These are phyloP conservation scores for Saccharomycopsis malanga DNA, from an alignment of 805 yeast species.

Conservation along the genomic window DNA sequence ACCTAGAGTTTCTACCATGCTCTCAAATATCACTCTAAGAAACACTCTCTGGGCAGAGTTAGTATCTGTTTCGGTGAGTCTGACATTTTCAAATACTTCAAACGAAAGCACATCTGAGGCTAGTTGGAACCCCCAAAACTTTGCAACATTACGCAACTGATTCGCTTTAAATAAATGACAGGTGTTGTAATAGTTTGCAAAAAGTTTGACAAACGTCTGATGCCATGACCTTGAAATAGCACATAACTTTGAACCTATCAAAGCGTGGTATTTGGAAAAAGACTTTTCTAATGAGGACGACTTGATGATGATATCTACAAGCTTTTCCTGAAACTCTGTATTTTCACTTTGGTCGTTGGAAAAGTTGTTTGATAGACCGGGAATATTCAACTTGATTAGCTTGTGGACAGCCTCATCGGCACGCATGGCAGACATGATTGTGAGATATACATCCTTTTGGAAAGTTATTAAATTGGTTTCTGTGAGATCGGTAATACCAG, in stretches of 20 bases:
- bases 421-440: slow-evolving; percentile 83
- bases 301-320: slow-evolving; percentile 23
- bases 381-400: slow-evolving; percentile 42
- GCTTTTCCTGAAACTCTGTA: slow-evolving; percentile 15
- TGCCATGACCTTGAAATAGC: slow-evolving; percentile 50
- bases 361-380: slow-evolving; percentile 5
- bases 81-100: slow-evolving; percentile 41
- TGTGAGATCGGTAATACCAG: slow-evolving; percentile 55
- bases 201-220: slow-evolving; percentile 42
- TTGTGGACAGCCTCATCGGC: slow-evolving; percentile 93
- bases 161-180: slow-evolving; percentile 66
- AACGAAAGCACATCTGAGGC: slow-evolving; percentile 65
- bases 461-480: slow-evolving; percentile 54
- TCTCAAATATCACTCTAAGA: slow-evolving; percentile 73
- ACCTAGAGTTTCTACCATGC: slow-evolving; percentile 73
- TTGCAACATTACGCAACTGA: slow-evolving; percentile 71
- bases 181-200: slow-evolving; percentile 46
- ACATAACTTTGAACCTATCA: slow-evolving; percentile 61
- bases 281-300: slow-evolving; percentile 76
- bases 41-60: slow-evolving; percentile 77
- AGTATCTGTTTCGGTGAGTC: slow-evolving; percentile 61
- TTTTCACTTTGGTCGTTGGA: background rate
- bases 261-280: slow-evolving; percentile 79
- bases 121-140: slow-evolving; percentile 78
- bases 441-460: slow-evolving; percentile 72